Evolutionary conservation across 176 grass and related monocot species (phyloP), one percentile per base, ranked within the genome.

Genomic region (Zoysia japonica): DNA sequence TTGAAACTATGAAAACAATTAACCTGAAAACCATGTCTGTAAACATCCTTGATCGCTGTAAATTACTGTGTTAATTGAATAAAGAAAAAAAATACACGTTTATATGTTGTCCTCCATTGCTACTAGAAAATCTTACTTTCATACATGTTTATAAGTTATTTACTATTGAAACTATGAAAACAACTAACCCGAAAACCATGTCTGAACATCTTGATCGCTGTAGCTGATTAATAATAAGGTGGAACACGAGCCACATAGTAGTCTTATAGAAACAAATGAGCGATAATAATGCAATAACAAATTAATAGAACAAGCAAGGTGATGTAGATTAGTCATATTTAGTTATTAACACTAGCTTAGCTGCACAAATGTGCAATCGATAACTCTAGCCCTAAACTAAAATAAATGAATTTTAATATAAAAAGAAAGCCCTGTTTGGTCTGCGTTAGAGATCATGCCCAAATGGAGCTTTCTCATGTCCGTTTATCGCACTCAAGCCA

Each of bases 401-500:
- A 41, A 53, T 42, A 52, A 78, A 67, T 38, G 49, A 78, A 28
- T 17, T 67, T 54, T 15, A 54, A 37, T 14, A 53, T 28, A 6
- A 54, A 67, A 67, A 67, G 38, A 16, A 79, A 79, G 76, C 62
- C 59, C 47, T 43, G 11, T 43, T 75, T 75, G 62, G 3, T 80
- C 52, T 46, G 12, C 7, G 3, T 9, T 17, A 28, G 42, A 60
- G 49, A 83, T 74, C 68, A 55, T 55, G 52, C 4, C 75, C 80
- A 78, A 44, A 68, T 83, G 86, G 80, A 83, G 53, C 44, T 62
- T 51, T 77, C 55, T 68, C 37, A 11, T 78, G 37, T 78, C 6
- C 39, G n/a, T 45, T 70, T 64, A 49, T 51, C 52, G 52, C 14
- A 9, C 35, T 39, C n/a, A 48, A 10, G 14, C 65, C 39, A 28